Evolutionary conservation across 768 basidiomycete genomes (phyloP).

Genomic region (Porphyrellus cyaneotinctus): DNA sequence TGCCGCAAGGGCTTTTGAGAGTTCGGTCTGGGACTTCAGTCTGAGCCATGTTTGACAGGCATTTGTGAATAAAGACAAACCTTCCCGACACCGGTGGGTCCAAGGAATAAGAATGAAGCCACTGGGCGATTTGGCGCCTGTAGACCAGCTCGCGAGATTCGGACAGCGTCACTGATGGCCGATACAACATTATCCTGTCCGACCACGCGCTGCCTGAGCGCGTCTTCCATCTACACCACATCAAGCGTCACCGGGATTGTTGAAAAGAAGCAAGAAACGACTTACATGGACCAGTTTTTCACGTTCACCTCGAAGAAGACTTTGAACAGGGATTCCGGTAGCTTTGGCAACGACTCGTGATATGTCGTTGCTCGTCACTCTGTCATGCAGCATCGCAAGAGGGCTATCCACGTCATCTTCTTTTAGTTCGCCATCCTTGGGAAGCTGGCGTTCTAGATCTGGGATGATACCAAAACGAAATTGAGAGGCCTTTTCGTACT

Average conservation of each 20-base stretch:
- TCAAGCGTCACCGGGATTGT: background rate
- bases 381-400: constrained; percentile 71
- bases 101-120: constrained; percentile 88
- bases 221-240: constrained; percentile 75
- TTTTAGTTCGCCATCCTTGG: constrained; percentile 44
- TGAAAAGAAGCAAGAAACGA: constrained; percentile 7
- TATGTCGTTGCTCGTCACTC: constrained; percentile 87
- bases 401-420: constrained; percentile 41
- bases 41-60: background rate
- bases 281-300: constrained; percentile 85
- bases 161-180: constrained; percentile 85
- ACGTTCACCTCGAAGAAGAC: constrained; percentile 81
- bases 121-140: constrained; percentile 87
- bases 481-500: constrained; percentile 79
- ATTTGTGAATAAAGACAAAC: constrained; percentile 29
- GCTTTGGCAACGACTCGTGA: constrained; percentile 82
- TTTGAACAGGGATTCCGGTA: constrained; percentile 89
- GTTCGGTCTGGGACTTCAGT: constrained; percentile 53
- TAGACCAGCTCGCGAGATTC: constrained; percentile 88
- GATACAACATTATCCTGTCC: constrained; percentile 89
- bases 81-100: constrained; percentile 86
- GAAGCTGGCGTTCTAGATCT: constrained; percentile 69
- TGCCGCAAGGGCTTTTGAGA: constrained; percentile 81
- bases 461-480: constrained; percentile 84
- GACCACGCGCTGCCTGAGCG: constrained; percentile 68